phyloP scores from a whole-genome alignment of 2,329 filamentous ascomycete species.

The Lecanosticta acicola region DNA sequence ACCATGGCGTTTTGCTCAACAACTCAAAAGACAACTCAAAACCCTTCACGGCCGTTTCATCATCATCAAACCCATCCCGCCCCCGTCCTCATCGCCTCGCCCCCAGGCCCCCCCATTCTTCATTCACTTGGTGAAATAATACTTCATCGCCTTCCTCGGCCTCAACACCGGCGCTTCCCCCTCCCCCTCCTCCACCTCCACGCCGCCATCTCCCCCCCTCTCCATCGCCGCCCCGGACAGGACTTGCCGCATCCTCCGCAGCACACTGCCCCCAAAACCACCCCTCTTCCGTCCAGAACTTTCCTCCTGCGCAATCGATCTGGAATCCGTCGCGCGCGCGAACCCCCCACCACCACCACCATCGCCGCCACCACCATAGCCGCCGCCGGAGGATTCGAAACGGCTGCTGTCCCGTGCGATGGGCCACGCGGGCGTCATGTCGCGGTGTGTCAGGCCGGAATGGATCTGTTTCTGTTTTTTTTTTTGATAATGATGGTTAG shows the following conservation, averaged over 20 bases:
- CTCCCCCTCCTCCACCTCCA: conserved; percentile 5
- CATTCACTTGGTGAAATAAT: conserved; percentile 9
- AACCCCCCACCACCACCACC: no score
- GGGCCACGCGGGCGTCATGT: conserved; percentile 17
- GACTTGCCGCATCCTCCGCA: neutral
- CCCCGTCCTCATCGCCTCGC: neutral
- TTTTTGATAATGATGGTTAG: neutral
- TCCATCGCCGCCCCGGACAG: conserved; percentile 3
- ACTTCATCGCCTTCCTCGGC: conserved; percentile 24
- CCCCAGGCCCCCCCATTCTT: neutral
- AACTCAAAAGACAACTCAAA: neutral
- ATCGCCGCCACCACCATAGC: no score
- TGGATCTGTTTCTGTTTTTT: conserved; percentile 14
- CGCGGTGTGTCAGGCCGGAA: conserved; percentile 11
- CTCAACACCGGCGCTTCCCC: conserved; percentile 20
- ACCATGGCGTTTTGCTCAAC: neutral
- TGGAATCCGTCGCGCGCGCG: conserved; percentile 7
- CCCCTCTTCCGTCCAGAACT: neutral
- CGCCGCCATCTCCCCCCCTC: conserved; percentile 3
- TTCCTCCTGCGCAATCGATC: conserved; percentile 3
- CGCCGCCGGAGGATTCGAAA: no score
- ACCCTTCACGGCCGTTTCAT: neutral
- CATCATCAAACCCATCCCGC: neutral
- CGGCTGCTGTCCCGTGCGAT: conserved; percentile 3
- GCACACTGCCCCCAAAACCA: neutral